Base-by-base conservation (phyloP, 1,284 basidiomycete species). In the Kalmanozyma brasiliensis region DNA sequence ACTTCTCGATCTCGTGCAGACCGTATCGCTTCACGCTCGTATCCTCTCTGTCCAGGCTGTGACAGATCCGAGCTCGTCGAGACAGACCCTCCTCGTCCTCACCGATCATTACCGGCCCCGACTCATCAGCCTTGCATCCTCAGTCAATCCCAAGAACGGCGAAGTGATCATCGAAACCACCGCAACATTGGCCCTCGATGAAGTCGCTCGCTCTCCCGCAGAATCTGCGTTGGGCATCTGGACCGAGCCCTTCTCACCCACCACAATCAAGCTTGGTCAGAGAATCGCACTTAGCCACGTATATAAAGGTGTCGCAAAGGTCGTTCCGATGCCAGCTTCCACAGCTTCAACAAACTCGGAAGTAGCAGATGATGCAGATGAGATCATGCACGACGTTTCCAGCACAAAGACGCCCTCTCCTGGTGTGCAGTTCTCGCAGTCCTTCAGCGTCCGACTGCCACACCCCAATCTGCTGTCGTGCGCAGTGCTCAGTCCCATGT, bases 51-150 rank as follows among this genome's bases (percentile, higher is more conserved):
- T 56, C 20, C 40, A 69, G 14, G 20, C 51, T 9, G 41, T 74
- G 47, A 34, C 35, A 20, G 46, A 53, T 5, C 16, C 51, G 14
- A 17, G 35, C 40, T 47, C 57, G 20, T 17, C n/a, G 11, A 34
- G 8, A 5, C 52, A 64, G 33, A 47, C 58, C 11, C 52, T 74
- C 4, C 49, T 72, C 24, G 47, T 78, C 22, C 73, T 78, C 41
- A 78, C 76, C 19, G 76, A 78, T 44, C 76, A 78, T 36, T 67
- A 72, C 30, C 49, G 55, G 35, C 74, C 76, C 11, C 38, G 52
- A 11, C 58, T 78, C 45, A 46, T 78, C 48, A 52, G 55, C 6
- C 59, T 65, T 10, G 20, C 49, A 3, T 20, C 60, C 19, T 53
- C 47, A 11, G 33, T 22, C 8, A 24, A 43, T 32, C 37, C 42